These are phyloP conservation scores for Deuterostichococcus epilithicus DNA, from an alignment of 139 green algal genomes.

Conservation along the genomic window DNA sequence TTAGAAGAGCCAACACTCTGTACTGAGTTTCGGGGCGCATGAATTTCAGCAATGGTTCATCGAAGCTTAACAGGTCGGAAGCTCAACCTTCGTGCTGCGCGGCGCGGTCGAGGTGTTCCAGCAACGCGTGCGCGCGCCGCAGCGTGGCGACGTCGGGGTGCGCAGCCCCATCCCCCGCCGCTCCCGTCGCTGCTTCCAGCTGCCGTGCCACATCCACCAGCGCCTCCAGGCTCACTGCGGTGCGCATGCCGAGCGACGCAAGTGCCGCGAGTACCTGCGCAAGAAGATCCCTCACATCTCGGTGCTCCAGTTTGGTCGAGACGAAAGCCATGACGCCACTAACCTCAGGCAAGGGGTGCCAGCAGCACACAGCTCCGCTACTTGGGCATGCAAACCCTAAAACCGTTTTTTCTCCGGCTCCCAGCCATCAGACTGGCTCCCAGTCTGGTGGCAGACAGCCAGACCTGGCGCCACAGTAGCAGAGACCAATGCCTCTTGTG, in stretches of 20 bases:
- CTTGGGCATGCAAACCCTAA: too few relatives aligned
- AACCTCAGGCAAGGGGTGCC: too few relatives aligned
- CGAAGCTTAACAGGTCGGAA: neutral
- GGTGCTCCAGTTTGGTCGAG: too few relatives aligned
- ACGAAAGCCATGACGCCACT: too few relatives aligned
- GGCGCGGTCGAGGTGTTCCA: slow-evolving; percentile 39
- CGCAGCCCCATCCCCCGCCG: neutral
- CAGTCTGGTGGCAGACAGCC: too few relatives aligned
- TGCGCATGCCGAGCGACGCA: slow-evolving; percentile 43
- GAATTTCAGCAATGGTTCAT: neutral
- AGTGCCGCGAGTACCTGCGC: slow-evolving; percentile 45
- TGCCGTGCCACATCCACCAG: slow-evolving; percentile 40
- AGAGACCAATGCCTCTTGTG: too few relatives aligned
- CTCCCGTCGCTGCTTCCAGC: slow-evolving; percentile 16
- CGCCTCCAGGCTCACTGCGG: slow-evolving; percentile 22
- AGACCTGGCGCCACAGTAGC: too few relatives aligned
- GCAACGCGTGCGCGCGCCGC: slow-evolving; percentile 23
- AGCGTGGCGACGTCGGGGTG: neutral
- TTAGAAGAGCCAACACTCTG: too few relatives aligned
- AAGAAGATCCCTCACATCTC: too few relatives aligned
- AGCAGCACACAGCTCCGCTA: too few relatives aligned
- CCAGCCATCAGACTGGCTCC: too few relatives aligned
- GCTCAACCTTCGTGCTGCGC: slow-evolving; percentile 1
- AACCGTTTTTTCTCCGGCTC: too few relatives aligned
- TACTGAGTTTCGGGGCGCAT: neutral